Evolutionary conservation across 2,329 filamentous ascomycete genomes (phyloP).

Genomic region (Apiospora sp.): DNA sequence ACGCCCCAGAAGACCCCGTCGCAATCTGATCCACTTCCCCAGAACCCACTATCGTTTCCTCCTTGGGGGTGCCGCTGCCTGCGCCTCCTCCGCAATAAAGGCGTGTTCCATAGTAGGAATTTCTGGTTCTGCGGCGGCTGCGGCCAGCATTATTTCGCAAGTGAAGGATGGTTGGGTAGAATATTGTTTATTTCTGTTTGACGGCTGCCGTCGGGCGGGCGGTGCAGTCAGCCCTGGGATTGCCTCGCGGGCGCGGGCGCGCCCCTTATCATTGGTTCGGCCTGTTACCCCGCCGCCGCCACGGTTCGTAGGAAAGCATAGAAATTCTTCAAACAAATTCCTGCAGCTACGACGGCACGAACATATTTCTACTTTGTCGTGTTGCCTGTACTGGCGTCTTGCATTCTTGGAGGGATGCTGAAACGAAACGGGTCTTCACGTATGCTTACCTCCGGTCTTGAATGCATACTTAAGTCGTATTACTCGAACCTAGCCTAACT

Average conservation of each 20-base stretch:
- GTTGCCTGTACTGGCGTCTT: not conserved
- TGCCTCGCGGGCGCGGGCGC: constrained; percentile 1
- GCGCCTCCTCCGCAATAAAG: not conserved
- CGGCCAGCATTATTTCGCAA: not conserved
- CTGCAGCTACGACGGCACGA: not conserved
- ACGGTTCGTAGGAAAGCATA: not conserved
- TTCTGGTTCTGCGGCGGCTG: not conserved
- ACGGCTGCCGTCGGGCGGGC: not conserved
- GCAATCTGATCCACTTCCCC: constrained; percentile 3
- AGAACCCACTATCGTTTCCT: not conserved
- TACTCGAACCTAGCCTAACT: not conserved
- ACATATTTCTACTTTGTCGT: not conserved
- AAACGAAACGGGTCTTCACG: not conserved
- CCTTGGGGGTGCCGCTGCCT: not conserved
- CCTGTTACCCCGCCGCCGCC: constrained; percentile 3
- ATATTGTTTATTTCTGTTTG: not conserved
- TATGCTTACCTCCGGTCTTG: not conserved
- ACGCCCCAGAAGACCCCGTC: not conserved
- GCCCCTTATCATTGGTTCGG: constrained; percentile 15
- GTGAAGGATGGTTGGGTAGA: not conserved
- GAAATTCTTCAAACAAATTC: not conserved
- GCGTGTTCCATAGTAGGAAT: not conserved
- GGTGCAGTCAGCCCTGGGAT: constrained; percentile 8
- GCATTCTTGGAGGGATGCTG: not conserved
- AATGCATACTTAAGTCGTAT: not conserved